Evolutionary conservation across 2,329 filamentous ascomycete genomes (phyloP), one percentile per base, ranked within the genome.

Genomic region (Diplodia seriata): DNA sequence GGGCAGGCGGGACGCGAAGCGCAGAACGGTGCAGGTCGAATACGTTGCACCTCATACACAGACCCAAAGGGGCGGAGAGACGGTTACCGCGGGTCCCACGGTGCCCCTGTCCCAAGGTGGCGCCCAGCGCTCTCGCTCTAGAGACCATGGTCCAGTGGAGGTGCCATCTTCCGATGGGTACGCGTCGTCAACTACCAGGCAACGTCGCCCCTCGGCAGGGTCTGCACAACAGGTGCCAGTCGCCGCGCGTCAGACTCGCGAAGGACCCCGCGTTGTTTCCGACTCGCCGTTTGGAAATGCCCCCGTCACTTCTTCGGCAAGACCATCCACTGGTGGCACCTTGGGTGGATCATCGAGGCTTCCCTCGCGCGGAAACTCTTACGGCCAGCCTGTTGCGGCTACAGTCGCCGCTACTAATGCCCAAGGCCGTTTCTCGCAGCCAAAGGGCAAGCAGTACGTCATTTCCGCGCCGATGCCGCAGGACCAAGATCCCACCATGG

Each of bases 11-110:
- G 94, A 97, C 76, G 91, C 91, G 74, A 98, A 98, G 81, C 89
- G 95, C 68, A 89, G 94, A 73, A 99, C 95, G 0, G 93, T 99
- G 0, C 95, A 99, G 81, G 92, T 99, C 70, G 95, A 99, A 82
- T 99, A 99, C 79, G 95, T 98, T 68, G 91, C 94, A 23, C 95
- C 95, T 29, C 89, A 90, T 31, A 96, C 93, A 6, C 89, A 94
- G 75, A 97, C 94, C 0, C 86, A 90, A 70, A 88, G 94, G 71
- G 93, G 91, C 36, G 87, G 87, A 67, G 71, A 76, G 40, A 71
- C 78, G 31, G 72, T 72, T 4, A 51, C 59, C 4, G 43, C 59
- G 20, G 40, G 40, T 18, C 31, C 59, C 14, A 38, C 59, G 12
- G 47, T 33, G 47, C 59, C 59, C 59, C 47, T 63, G 59, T 70